phyloP scores from a whole-genome alignment of 1,284 basidiomycete species.

The Ganoderma sinense region DNA sequence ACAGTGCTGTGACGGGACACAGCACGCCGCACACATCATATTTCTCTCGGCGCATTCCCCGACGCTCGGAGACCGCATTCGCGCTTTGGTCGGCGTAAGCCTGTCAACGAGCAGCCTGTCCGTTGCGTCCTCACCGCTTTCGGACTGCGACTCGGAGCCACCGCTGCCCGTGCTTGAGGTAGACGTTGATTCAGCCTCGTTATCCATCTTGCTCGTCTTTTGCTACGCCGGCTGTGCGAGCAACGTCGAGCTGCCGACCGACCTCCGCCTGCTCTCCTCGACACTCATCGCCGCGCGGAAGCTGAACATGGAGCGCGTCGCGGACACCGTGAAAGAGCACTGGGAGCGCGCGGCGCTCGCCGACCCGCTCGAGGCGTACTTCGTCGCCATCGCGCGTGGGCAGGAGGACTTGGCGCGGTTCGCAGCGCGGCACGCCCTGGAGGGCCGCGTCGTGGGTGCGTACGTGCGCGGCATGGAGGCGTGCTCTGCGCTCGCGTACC shows the following conservation, averaged over 20 bases:
- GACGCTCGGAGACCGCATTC: not conserved
- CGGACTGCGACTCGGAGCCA: not conserved
- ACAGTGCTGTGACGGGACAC: constrained; percentile 53
- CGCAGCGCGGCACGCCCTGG: not conserved
- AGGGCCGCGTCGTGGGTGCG: not conserved
- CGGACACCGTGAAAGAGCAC: not conserved
- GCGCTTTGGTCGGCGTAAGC: not conserved
- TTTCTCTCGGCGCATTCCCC: not conserved
- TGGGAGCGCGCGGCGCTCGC: not conserved
- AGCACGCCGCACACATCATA: constrained; percentile 44
- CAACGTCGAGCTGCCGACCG: not conserved
- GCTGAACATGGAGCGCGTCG: constrained; percentile 3
- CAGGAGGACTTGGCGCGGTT: not conserved
- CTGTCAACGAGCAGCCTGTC: not conserved
- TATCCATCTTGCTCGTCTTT: not conserved
- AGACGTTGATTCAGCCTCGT: not conserved
- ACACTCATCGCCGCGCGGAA: constrained; percentile 6
- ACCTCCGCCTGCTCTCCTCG: not conserved
- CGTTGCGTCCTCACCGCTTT: not conserved
- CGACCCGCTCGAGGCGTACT: not conserved
- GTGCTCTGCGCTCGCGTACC: constrained; percentile 2
- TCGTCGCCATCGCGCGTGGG: not conserved
- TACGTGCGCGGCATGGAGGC: constrained; percentile 5
- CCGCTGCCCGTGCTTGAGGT: not conserved
- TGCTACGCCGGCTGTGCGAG: not conserved